phyloP scores from a whole-genome alignment of 2,329 filamentous ascomycete genomes.

The Hypoxylon sp. region DNA sequence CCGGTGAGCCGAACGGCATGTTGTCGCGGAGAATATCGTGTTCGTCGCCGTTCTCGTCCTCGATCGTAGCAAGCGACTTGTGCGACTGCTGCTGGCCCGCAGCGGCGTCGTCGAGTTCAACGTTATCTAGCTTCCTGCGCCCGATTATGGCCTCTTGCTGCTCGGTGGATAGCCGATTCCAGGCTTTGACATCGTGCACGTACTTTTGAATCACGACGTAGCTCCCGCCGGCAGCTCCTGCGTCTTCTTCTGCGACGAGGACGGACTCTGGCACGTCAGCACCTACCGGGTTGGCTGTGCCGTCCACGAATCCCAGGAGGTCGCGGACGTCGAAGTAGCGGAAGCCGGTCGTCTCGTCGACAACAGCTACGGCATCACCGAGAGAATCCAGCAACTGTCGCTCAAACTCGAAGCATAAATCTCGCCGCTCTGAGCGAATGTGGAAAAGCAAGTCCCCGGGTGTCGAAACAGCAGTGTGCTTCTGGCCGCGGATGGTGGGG shows the following conservation, averaged over 20 bases:
- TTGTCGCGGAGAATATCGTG: slow-evolving; percentile 68
- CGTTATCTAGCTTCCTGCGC: slow-evolving; percentile 68
- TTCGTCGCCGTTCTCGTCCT: slow-evolving; percentile 63
- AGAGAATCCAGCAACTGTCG: slow-evolving; percentile 64
- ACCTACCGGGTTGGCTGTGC: slow-evolving; percentile 69
- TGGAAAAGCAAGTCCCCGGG: slow-evolving; percentile 70
- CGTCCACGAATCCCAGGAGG: slow-evolving; percentile 70
- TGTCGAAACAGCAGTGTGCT: slow-evolving; percentile 66
- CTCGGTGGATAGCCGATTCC: slow-evolving; percentile 61
- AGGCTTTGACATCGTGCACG: slow-evolving; percentile 63
- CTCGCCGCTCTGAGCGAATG: slow-evolving; percentile 67
- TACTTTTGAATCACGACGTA: slow-evolving; percentile 73
- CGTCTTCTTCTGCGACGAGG: slow-evolving; percentile 59
- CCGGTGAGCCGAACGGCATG: slow-evolving; percentile 70
- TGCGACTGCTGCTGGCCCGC: slow-evolving; percentile 62
- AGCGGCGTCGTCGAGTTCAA: slow-evolving; percentile 66
- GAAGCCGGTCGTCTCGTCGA: slow-evolving; percentile 68
- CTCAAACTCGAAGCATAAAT: slow-evolving; percentile 71
- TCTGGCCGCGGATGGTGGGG: slow-evolving; percentile 58
- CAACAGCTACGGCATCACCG: slow-evolving; percentile 60
- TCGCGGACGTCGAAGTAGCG: slow-evolving; percentile 71
- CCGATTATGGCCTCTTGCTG: slow-evolving; percentile 69
- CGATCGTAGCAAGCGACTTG: slow-evolving; percentile 67
- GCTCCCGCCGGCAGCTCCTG: slow-evolving; percentile 60
- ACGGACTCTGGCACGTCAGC: slow-evolving; percentile 57